Percentiles rank a stretch among this genome's conserved stretches.
Conservation (phyloP, 352 stramenopile species). For the Phytophthora crassamura region DNA sequence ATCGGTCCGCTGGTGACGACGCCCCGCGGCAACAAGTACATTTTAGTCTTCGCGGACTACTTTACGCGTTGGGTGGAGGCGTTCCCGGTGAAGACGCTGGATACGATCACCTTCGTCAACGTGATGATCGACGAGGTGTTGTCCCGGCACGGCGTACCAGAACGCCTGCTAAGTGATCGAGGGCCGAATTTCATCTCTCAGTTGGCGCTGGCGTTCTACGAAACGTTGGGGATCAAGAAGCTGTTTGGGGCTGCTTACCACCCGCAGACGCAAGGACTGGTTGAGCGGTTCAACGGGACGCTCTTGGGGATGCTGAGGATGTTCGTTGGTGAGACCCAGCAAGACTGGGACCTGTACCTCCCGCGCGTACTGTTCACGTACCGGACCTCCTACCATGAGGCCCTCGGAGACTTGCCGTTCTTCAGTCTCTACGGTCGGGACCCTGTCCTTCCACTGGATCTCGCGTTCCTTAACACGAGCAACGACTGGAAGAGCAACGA, state of each 20-base stretch:
- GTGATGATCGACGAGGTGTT: neutral
- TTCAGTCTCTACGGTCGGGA: no score
- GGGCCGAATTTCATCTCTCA: constrained; percentile 5
- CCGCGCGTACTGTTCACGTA: constrained; percentile 1
- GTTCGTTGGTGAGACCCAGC: neutral
- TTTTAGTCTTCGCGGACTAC: no score
- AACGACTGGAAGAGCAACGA: constrained; percentile 7
- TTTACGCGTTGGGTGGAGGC: neutral
- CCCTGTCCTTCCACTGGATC: no score
- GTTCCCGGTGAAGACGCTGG: neutral
- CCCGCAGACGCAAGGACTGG: constrained; percentile 1
- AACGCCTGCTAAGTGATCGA: neutral
- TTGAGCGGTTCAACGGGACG: constrained; percentile 2
- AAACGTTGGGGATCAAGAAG: no score
- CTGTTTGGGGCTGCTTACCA: constrained; percentile 1
- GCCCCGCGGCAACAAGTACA: no score
- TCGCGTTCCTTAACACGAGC: constrained; percentile 1
- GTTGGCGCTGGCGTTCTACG: neutral
- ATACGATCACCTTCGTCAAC: constrained; percentile 3
- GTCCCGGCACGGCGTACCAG: neutral
- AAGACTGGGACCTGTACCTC: constrained; percentile 3
- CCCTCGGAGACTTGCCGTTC: neutral
- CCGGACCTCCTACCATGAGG: neutral
- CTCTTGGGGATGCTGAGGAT: neutral
- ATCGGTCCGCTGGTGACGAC: no score